Evolutionary conservation across 75 land plant species (phyloP).

Genomic region (Ceratopteris richardii): DNA sequence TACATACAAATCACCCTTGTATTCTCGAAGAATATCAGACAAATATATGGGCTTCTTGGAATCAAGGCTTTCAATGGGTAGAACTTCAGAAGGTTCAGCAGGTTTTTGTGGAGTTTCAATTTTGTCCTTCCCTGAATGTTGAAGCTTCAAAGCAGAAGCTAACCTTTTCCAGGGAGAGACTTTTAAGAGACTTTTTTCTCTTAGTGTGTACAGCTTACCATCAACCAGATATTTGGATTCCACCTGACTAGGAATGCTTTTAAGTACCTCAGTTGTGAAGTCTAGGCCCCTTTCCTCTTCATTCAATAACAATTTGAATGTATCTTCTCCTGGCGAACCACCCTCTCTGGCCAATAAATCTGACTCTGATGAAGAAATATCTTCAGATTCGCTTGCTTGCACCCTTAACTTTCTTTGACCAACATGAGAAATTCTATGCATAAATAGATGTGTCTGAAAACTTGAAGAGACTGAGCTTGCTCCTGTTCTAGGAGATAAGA

Average conservation of each 20-base stretch:
- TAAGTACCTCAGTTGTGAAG: conserved; percentile 50
- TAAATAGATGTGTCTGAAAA: neutral
- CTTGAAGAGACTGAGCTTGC: no score
- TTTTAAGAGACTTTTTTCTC: conserved; percentile 38
- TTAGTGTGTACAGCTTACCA: conserved; percentile 40
- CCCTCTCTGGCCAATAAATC: neutral
- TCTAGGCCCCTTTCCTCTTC: conserved; percentile 35
- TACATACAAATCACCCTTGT: conserved; percentile 80
- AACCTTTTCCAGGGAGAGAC: conserved; percentile 18
- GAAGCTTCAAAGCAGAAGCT: neutral
- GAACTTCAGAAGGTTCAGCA: no score
- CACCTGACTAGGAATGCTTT: conserved; percentile 59
- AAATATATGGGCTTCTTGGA: conserved; percentile 39
- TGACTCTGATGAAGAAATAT: neutral
- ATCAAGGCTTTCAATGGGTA: neutral
- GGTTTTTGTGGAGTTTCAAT: conserved; percentile 7
- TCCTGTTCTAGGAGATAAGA: no score
- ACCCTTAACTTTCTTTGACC: neutral
- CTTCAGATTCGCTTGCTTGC: neutral
- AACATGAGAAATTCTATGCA: neutral
- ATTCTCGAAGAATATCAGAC: conserved; percentile 70
- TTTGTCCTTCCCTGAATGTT: neutral
- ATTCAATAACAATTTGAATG: conserved; percentile 7
- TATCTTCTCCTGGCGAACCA: neutral
- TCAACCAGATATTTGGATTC: conserved; percentile 59